Evolutionary conservation across 495 filamentous ascomycete species (phyloP), one percentile per base, ranked within the genome.

Genomic region (Aspergillus hancockii): DNA sequence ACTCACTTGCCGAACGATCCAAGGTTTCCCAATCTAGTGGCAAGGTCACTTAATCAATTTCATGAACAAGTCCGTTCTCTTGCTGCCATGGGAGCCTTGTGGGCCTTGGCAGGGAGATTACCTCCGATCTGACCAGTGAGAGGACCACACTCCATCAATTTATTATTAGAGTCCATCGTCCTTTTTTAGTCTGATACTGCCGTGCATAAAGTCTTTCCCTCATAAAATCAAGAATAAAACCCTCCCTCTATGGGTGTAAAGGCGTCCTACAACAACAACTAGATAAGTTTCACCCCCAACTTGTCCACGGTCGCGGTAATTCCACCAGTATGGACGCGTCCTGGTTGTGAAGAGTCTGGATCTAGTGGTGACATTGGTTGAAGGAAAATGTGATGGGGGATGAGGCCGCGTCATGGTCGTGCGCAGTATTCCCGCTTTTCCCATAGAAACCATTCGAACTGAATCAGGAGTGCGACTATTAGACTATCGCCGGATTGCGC

Each of bases 61-160:
- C 12, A 3, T 13, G 16, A 13, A 12, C 2, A 4, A n/a, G 36
- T 13, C 16, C 12, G 16, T 40, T 40, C 2, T 10, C 2, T 10
- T 40, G 10, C 16, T 40, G 10, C 36, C 38, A 12, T 41, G 12
- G 16, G 7, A 55, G 40, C 53, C 40, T 34, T 55, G 53, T 55
- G 53, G 53, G n/a, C 53, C 40, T 55, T 55, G 53, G 40, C 53
- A 18, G 12, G 25, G 23, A 54, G 51, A 22, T 54, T 54, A 21
- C 18, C 6, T 13, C 25, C 16, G 38, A 41, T 41, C 38, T 1
- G 16, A 6, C 38, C 38, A 41, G 14, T 41, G 3, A 41, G 16
- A 18, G 16, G 13, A 2, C 38, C 4, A 2, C 2, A 41, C n/a
- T n/a, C 13, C 14, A 36, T 36, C 1, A 36, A 36, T 10, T 36